Base-by-base conservation (phyloP, 352 stramenopile species). In the Globisporangium paddicum region DNA sequence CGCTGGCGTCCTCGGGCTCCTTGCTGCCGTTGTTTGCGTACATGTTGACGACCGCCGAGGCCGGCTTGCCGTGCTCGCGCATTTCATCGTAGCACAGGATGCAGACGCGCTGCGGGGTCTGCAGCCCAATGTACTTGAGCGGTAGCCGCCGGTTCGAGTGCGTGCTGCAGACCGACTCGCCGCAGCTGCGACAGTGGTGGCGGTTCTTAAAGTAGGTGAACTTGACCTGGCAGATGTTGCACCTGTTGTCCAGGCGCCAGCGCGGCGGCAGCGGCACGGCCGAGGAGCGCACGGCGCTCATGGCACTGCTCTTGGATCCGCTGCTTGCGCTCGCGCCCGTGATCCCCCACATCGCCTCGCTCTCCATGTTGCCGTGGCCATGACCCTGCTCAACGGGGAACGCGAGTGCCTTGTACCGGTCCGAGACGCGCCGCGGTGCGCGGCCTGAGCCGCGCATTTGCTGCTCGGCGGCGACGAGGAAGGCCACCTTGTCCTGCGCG, bases 161-260 rank as follows among this genome's bases (percentile, higher is more conserved):
- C 25, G 77, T 88, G 30, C 68, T 82, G 69, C 88, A 96, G 13
- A 96, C 87, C 2, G 89, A 91, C 52, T 89, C 65, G 13, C 88
- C 88, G 63, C 88, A 96, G 62, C 87, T 90, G 62, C 88, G 82
- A 64, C 88, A 96, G 66, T 96, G 88, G 64, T 96, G 88, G 9
- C 86, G 79, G 41, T 76, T 79, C 68, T 86, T 89, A 34, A 96
- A 84, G 69, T 96, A 87, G 35, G 67, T 91, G 62, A 96, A 96
- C 64, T 89, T 91, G 42, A 83, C 64, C 57, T 87, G 72, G 58
- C 88, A 96, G 44, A 91, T 84, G 57, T 90, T 85, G 68, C 88
- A 96, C 19, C 75, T 71, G 55, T 82, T 88, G 52, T 88, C 79
- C 46, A 89, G 63, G 28, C 78, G 69, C 82, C 91, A 95, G 10